Evolutionary conservation across 2,329 filamentous ascomycete genomes (phyloP), one percentile per base, ranked within the genome.

Genomic region (Mycosphaerella sp.): DNA sequence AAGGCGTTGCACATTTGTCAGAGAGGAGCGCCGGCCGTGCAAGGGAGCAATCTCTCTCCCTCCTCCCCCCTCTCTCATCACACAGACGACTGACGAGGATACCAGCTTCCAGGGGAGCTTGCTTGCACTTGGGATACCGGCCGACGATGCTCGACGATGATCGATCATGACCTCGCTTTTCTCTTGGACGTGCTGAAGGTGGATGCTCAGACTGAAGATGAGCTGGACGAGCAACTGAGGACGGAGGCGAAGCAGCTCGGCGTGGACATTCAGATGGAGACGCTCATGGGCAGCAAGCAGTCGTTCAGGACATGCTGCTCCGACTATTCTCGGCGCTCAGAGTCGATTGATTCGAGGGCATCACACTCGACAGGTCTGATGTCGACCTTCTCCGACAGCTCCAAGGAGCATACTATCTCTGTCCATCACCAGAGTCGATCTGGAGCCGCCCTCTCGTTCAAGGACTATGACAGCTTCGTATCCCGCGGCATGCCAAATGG

Each of bases 321-420:
- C 12, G 58, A 57, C 21, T 54, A 52, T 18, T 56, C 57, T 30
- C 58, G 64, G 21, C 53, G 62, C 9, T 68, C 66, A 10, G 59
- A 61, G 27, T 68, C 66, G 1, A 52, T 65, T 27, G 59, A 60
- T 18, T 69, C 67, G 4, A 50, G 56, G n/a, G 58, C 58, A 4
- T 68, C 67, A 18, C 60, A 62, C 10, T 68, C 65, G 0, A 69
- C 67, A 1, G 66, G 62, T 28, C 54, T 67, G 43, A 64, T 60
- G 13, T 67, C 65, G n/a, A 61, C 57, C 39, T 58, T 59, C 53
- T 68, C 67, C 3, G 62, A 65, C 21, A 32, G 52, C n/a, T 68
- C 66, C 27, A 61, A 56, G 41, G 66, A 67, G 13, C 53, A 57
- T 34, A 53, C 45, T 34, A 35, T 41, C 28, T 52, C 43, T 32